Base-by-base conservation (phyloP, 148 eudicot genomes). In the Heliosperma pusillum region DNA sequence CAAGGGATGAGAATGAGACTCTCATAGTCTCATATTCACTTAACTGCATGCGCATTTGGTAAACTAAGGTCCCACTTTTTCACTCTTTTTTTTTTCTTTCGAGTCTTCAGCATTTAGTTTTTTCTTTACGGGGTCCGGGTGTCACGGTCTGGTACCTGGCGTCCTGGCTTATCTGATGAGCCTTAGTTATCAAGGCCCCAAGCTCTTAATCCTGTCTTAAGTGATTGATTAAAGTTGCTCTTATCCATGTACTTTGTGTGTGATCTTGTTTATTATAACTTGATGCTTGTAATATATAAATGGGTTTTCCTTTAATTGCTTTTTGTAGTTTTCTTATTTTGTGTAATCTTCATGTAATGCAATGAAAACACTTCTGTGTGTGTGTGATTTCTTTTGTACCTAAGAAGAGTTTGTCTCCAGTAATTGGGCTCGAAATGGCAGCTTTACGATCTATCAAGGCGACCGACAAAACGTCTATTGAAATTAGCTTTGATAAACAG, bases 1-100 rank as follows among this genome's bases (percentile, higher is more conserved):
- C 66, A 66, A 78, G 64, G 47, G 40, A 10, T 15, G 52, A 27
- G 42, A 36, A 64, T 30, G 63, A 58, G 66, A 50, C 68, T 63
- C 30, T 56, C 33, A 71, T 45, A n/a, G 47, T 62, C 25, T 60
- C 22, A 13, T 74, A 61, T 74, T 74, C 36, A 47, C 65, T 75
- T 45, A 61, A 19, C 27, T 50, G 92, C 94, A 90, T 84, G 91
- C 91, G 88, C 79, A 76, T 77, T 87, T 68, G 88, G 83, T 85
- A 71, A 67, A 9, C 57, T 44, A 52, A 84, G 88, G 84, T 77
- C 90, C 89, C 83, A 83, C 88, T 22, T 52, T 47, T 77, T 56
- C 60, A 25, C 25, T 27, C 44, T 53, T 50, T 86, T 65, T n/a
- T 63, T 66, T 73, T 77, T 76, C 63, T 84, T 24, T 75, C 17